phyloP scores from a whole-genome alignment of 306 rosid species.

The Mucuna pruriens region DNA sequence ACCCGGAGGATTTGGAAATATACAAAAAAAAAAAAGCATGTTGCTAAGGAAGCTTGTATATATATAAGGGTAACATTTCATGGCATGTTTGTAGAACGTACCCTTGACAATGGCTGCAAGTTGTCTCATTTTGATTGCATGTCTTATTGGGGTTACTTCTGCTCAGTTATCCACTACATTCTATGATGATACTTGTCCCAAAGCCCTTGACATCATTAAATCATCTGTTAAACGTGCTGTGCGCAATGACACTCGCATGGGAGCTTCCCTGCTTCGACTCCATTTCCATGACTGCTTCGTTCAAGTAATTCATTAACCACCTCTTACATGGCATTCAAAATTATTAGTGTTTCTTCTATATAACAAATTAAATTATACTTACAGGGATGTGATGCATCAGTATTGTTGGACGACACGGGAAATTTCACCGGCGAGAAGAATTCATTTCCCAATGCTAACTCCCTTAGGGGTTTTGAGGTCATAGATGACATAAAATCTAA shows the following conservation, averaged over 20 bases:
- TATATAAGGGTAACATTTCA: no score
- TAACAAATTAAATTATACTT: neutral
- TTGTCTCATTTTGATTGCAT: neutral
- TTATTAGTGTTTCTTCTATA: no score
- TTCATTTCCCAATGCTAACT: slow-evolving; percentile 48
- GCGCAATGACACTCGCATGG: slow-evolving; percentile 62
- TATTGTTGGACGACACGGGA: slow-evolving; percentile 47
- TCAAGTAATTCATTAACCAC: no score
- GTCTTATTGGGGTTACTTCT: slow-evolving; percentile 41
- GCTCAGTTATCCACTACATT: slow-evolving; percentile 45
- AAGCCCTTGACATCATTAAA: slow-evolving; percentile 17
- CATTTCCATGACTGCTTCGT: slow-evolving; percentile 66
- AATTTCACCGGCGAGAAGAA: slow-evolving; percentile 51
- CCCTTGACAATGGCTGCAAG: no score
- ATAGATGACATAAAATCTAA: slow-evolving; percentile 48
- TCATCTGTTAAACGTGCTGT: slow-evolving; percentile 33
- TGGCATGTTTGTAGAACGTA: no score
- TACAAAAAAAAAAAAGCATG: no score
- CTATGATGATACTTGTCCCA: slow-evolving; percentile 27
- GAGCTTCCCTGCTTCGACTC: slow-evolving; percentile 67
- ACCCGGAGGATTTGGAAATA: no score
- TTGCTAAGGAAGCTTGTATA: no score
- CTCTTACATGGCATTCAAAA: no score
- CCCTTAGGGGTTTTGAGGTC: slow-evolving; percentile 56
- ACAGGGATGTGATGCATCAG: slow-evolving; percentile 73